These are phyloP conservation scores for Choiromyces venosus DNA, from an alignment of 495 filamentous ascomycete species.

Conservation along the genomic window DNA sequence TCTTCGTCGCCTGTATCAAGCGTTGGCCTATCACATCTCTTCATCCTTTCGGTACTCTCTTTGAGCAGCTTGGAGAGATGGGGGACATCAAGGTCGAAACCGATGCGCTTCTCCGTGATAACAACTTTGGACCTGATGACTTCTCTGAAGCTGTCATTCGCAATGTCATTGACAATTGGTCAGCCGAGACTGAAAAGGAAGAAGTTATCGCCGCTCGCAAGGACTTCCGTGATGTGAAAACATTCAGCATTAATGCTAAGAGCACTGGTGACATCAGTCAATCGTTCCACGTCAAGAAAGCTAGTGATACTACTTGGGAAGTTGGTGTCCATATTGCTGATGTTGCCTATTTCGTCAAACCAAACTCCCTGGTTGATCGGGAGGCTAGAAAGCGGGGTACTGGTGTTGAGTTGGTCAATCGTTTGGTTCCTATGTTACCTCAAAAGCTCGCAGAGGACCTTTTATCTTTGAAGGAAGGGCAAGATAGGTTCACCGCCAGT, in stretches of 20 bases:
- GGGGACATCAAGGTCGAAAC: constrained; percentile 95
- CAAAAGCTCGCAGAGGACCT: constrained; percentile 76
- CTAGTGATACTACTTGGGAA: constrained; percentile 78
- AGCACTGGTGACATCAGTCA: constrained; percentile 79
- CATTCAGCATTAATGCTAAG: constrained; percentile 85
- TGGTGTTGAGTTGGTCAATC: constrained; percentile 86
- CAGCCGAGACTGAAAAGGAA: constrained; percentile 73
- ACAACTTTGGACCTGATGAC: constrained; percentile 96
- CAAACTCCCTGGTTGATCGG: constrained; percentile 89
- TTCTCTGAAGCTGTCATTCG: constrained; percentile 94
- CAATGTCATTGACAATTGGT: constrained; percentile 89
- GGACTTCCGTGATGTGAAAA: constrained; percentile 83
- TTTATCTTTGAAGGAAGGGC: constrained; percentile 74
- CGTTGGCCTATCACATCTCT: constrained; percentile 99
- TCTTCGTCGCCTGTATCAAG: constrained; percentile 98
- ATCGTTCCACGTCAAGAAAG: constrained; percentile 81
- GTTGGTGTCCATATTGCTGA: constrained; percentile 94
- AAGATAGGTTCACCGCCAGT: constrained; percentile 86
- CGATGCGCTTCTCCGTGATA: constrained; percentile 91
- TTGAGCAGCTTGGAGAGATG: constrained; percentile 96
- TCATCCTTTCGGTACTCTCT: constrained; percentile 94
- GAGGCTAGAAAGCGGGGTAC: constrained; percentile 98
- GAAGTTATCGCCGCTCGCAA: constrained; percentile 67
- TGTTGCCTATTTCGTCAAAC: constrained; percentile 93
- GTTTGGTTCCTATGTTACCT: constrained; percentile 85